Evolutionary conservation across 2,329 filamentous ascomycete species (phyloP).

Genomic region (Alternaria atra): DNA sequence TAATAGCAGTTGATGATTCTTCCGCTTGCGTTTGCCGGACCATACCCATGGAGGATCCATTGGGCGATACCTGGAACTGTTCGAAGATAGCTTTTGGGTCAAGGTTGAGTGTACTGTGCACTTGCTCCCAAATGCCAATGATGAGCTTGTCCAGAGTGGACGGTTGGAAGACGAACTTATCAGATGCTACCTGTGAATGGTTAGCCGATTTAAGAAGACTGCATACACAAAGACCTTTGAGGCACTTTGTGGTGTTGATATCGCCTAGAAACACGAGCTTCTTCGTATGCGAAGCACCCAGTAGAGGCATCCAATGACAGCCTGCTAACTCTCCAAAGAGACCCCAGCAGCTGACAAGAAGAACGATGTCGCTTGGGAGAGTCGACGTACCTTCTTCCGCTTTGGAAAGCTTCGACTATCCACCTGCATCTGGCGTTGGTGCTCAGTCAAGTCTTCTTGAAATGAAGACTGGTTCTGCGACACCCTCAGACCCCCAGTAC

Average conservation of each 20-base stretch:
- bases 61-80: conserved; percentile 39
- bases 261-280: neutral
- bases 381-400: conserved; percentile 34
- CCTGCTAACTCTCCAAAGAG: neutral
- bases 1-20: conserved; percentile 12
- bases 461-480: conserved; percentile 33
- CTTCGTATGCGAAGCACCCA: neutral
- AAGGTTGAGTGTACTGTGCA: conserved; percentile 55
- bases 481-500: conserved; percentile 40
- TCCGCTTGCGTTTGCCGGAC: conserved; percentile 21
- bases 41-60: conserved; percentile 19
- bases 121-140: conserved; percentile 60
- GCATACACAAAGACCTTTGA: too few species aligned
- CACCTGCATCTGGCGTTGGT: conserved; percentile 46
- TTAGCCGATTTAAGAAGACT: neutral
- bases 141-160: conserved; percentile 61
- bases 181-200: conserved; percentile 25
- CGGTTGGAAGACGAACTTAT: conserved; percentile 56
- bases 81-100: conserved; percentile 51
- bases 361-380: neutral
- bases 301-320: neutral
- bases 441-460: conserved; percentile 42
- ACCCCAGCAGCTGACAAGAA: neutral
- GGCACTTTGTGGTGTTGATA: neutral
- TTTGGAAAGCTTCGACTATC: conserved; percentile 46